Evolutionary conservation across 1,284 basidiomycete species (phyloP).

Genomic region (Rhizoctonia solani): DNA sequence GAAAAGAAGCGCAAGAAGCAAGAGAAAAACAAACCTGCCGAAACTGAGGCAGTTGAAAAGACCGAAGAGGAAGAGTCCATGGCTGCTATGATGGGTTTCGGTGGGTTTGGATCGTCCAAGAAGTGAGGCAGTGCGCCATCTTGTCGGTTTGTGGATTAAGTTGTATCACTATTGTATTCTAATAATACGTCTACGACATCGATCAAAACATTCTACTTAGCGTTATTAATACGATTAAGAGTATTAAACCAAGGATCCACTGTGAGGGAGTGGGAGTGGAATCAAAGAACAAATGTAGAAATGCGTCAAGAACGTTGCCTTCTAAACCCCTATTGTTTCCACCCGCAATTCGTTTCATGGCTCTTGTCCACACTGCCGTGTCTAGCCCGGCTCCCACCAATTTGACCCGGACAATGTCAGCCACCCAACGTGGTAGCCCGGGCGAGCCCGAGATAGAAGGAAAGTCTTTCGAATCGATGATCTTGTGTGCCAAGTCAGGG

Average conservation of each 20-base stretch:
- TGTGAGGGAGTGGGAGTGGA: conserved; percentile 18
- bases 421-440: conserved; percentile 15
- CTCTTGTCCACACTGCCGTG: conserved; percentile 27
- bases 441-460: conserved; percentile 1
- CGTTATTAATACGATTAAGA: background rate
- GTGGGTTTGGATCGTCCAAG: conserved; percentile 83
- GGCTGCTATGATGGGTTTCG: conserved; percentile 90
- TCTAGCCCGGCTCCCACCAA: conserved; percentile 28
- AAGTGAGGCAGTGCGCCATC: conserved; percentile 52
- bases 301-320: conserved; percentile 32
- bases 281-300: conserved; percentile 38
- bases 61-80: conserved; percentile 59
- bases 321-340: background rate
- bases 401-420: conserved; percentile 9
- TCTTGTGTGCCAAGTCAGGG: conserved; percentile 60
- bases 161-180: conserved; percentile 27
- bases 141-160: background rate
- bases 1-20: conserved; percentile 58
- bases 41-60: conserved; percentile 52
- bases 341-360: conserved; percentile 28
- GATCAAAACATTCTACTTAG: background rate
- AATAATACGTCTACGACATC: background rate
- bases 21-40: conserved; percentile 67
- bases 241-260: conserved; percentile 7
- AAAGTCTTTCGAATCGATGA: conserved; percentile 7